Percentiles rank a stretch among this genome's conserved stretches.
These are phyloP conservation scores for Encephalitozoon romaleae DNA, from an alignment of 371 early-diverging fungal species.

Conservation along the genomic window DNA sequence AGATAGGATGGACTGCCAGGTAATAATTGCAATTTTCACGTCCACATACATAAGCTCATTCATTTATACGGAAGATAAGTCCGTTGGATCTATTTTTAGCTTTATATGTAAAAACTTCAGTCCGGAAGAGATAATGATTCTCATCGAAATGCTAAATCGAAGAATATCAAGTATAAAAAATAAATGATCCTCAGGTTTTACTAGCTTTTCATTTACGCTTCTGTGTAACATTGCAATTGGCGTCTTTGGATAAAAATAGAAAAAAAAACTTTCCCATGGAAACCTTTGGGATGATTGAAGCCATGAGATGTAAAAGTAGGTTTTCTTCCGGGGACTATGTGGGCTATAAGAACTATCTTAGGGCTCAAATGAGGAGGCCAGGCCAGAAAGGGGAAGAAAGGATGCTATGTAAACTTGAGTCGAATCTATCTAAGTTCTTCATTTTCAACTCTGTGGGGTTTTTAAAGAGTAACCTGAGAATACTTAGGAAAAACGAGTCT, in stretches of 20 bases:
- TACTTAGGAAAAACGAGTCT: conserved; percentile 1
- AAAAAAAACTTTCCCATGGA: conserved; percentile 10
- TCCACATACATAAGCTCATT: conserved; percentile 66
- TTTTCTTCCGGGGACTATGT: neutral
- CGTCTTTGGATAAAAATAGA: neutral
- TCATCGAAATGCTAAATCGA: conserved; percentile 2
- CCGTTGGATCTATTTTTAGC: neutral
- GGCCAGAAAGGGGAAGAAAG: neutral
- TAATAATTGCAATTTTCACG: conserved; percentile 86
- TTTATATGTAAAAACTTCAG: conserved; percentile 12
- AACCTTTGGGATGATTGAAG: neutral
- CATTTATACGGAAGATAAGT: neutral
- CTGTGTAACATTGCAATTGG: neutral
- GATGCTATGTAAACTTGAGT: conserved; percentile 24
- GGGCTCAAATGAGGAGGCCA: neutral
- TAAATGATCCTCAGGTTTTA: neutral
- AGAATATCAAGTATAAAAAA: neutral
- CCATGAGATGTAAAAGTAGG: neutral
- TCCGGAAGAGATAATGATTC: conserved; percentile 7
- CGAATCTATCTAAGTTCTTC: conserved; percentile 27
- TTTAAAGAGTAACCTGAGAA: conserved; percentile 29
- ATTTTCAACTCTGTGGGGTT: conserved; percentile 3
- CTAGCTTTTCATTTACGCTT: neutral
- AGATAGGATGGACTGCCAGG: conserved; percentile 92
- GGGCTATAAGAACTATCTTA: conserved; percentile 1